Percentiles rank a stretch among this genome's conserved stretches.
Conservation (phyloP, 805 yeast genomes). For the Saccharomycodes ludwigii region DNA sequence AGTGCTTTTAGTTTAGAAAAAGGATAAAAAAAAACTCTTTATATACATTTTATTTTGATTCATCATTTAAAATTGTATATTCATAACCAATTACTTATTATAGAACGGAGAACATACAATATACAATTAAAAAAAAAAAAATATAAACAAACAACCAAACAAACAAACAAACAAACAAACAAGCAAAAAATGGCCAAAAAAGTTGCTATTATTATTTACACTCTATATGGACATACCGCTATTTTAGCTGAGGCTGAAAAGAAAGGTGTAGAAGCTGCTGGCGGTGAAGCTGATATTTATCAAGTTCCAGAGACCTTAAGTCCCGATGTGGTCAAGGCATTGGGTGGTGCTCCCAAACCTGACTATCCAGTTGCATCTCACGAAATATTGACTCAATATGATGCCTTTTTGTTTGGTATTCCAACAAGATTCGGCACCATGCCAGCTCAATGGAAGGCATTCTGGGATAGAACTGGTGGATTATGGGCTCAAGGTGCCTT, state of each 20-base stretch:
- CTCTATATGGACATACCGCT: constrained; percentile 70
- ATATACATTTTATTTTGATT: too few species aligned
- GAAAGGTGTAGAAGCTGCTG: constrained; percentile 58
- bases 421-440: constrained; percentile 78
- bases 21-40: too few species aligned
- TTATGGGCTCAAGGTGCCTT: constrained; percentile 68
- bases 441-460: constrained; percentile 69
- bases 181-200: constrained; percentile 24
- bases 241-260: constrained; percentile 56
- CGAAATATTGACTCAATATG: constrained; percentile 49
- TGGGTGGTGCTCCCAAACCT: constrained; percentile 56
- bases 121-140: too few species aligned
- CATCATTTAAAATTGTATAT: too few species aligned
- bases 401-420: constrained; percentile 74
- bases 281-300: constrained; percentile 57
- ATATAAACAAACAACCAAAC: too few species aligned
- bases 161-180: too few species aligned
- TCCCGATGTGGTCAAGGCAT: constrained; percentile 41
- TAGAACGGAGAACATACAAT: too few species aligned
- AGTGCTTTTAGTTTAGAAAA: too few species aligned
- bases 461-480: constrained; percentile 69
- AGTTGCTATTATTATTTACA: constrained; percentile 68
- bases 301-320: constrained; percentile 74
- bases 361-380: constrained; percentile 50
- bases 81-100: too few species aligned